Base-by-base conservation (phyloP, 352 stramenopile species). In the Phytophthora cactorum region DNA sequence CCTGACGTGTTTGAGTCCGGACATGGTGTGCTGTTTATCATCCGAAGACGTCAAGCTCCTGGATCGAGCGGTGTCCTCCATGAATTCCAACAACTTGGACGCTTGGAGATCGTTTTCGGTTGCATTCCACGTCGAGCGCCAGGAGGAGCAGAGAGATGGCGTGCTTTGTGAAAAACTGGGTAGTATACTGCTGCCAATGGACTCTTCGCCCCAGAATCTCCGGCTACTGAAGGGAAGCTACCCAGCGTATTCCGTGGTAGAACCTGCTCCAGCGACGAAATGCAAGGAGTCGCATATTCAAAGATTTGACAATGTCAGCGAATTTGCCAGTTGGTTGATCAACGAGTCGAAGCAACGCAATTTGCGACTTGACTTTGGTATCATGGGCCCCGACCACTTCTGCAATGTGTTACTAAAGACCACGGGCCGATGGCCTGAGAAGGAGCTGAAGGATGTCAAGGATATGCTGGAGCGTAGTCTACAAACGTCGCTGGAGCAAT, bases 81-180 rank as follows among this genome's bases (percentile, higher is more conserved):
- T 77, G 49, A 61, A 58, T 11, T 68, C 56, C 3, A 70, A 44
- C 51, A 68, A 73, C 31, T 67, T 78, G 62, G 68, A 80, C 38
- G 70, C 68, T 25, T 89, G 72, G 71, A 75, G 51, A 22, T 73
- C 75, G 27, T 75, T 72, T 50, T 79, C 70, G 22, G 74, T 79
- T 12, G 54, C 79, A 59, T 74, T 90, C 72, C 60, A 77, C 58
- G 70, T 79, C 22, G 70, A 88, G n/a, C 50, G 81, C 53, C 76
- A 91, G 39, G 75, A 86, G 32, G 70, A 88, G 10, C 52, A 72
- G 39, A 75, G 90, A 11, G 84, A 92, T 59, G 79, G 83, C 6
- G 58, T 79, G 12, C 5, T 14, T 2, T 75, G 65, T 57, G 43
- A 66, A 44, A 41, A 44, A 12, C 22, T 75, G 1, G 32, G 14